phyloP scores from a whole-genome alignment of 768 basidiomycete species.

The Pleurotus eryngii region DNA sequence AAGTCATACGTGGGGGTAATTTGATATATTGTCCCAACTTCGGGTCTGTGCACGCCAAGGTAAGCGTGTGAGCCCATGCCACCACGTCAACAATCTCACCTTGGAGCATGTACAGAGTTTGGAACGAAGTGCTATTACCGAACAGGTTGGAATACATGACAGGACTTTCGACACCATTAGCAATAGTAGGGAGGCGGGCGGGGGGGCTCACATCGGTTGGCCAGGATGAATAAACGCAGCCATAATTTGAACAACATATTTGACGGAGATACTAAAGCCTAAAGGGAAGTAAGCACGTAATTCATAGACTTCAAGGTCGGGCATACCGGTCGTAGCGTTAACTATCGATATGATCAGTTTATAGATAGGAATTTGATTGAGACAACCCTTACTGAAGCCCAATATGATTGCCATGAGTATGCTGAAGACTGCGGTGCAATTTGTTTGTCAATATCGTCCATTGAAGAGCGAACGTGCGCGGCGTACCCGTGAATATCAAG shows the following conservation, averaged over 20 bases:
- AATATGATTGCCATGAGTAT: constrained; percentile 35
- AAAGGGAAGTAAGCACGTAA: not conserved
- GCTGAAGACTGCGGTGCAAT: constrained; percentile 19
- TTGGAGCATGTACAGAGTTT: constrained; percentile 52
- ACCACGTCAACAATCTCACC: constrained; percentile 19
- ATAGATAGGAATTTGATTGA: not conserved
- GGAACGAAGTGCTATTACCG: constrained; percentile 49
- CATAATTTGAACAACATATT: constrained; percentile 47
- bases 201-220: constrained; percentile 36
- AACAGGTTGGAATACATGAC: constrained; percentile 57
- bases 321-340: constrained; percentile 30
- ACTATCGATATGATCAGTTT: constrained; percentile 19
- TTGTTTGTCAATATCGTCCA: too few species aligned
- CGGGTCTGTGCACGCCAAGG: constrained; percentile 25
- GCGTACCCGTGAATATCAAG: constrained; percentile 42
- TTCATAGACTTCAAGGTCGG: constrained; percentile 2
- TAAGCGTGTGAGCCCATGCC: too few species aligned
- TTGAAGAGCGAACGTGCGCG: not conserved
- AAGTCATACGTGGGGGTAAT: constrained; percentile 47
- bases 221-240: constrained; percentile 49
- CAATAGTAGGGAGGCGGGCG: not conserved
- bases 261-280: constrained; percentile 44
- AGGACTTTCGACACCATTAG: constrained; percentile 25
- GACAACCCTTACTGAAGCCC: constrained; percentile 34
- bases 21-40: constrained; percentile 57